These are phyloP conservation scores for Phaeomoniella chlamydospora DNA, from an alignment of 2,329 filamentous ascomycete genomes.

Conservation along the genomic window DNA sequence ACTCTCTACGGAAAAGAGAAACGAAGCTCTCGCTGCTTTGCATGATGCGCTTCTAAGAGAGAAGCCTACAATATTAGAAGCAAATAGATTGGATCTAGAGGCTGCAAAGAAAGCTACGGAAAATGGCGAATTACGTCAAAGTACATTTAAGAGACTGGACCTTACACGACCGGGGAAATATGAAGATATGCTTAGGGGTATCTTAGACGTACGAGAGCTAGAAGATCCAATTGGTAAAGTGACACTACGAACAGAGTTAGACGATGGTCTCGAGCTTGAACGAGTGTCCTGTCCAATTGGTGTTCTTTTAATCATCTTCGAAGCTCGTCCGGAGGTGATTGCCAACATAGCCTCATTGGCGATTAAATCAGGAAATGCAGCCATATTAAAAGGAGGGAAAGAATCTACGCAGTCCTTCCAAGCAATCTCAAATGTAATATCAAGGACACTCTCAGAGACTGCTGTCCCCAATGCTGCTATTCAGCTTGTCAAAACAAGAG, in stretches of 20 bases:
- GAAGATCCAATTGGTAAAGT: conserved; percentile 87
- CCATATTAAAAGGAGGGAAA: conserved; percentile 92
- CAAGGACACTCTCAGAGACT: conserved; percentile 56
- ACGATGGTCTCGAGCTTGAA: conserved; percentile 73
- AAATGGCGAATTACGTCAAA: conserved; percentile 62
- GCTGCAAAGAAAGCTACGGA: conserved; percentile 59
- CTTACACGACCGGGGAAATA: conserved; percentile 78
- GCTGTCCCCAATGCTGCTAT: conserved; percentile 73
- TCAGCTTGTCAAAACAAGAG: conserved; percentile 85
- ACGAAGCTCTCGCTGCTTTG: conserved; percentile 71
- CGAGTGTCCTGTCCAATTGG: conserved; percentile 89
- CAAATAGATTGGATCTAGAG: conserved; percentile 72
- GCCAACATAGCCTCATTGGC: conserved; percentile 93
- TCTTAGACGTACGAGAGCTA: conserved; percentile 71
- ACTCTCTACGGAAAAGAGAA: conserved; percentile 60
- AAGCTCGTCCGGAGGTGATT: conserved; percentile 93
- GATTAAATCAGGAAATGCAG: conserved; percentile 93
- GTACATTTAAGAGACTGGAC: conserved; percentile 77
- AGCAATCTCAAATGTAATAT: conserved; percentile 76
- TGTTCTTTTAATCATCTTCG: conserved; percentile 96
- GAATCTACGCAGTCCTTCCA: conserved; percentile 93
- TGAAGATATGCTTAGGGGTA: conserved; percentile 94
- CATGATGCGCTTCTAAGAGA: conserved; percentile 58
- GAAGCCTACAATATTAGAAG: conserved; percentile 64
- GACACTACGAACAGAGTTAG: conserved; percentile 69